Evolutionary conservation across 768 basidiomycete genomes (phyloP), one percentile per base, ranked within the genome.

Genomic region (Kwoniella botswanensis): DNA sequence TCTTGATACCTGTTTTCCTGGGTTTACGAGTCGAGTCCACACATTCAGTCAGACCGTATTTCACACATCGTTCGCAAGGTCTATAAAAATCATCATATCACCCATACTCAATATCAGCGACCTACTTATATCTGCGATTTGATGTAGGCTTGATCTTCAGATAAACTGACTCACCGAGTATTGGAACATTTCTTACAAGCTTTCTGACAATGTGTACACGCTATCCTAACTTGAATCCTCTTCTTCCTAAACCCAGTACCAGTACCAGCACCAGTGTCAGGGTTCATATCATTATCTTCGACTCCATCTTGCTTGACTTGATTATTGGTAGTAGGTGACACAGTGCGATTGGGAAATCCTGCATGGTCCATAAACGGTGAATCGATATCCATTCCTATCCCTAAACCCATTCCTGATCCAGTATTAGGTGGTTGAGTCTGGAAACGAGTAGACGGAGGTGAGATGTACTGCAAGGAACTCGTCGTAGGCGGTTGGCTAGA

Each of bases 111-210:
- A 54, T 24, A 56, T 50, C n/a, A 35, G 29, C 24, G 3, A 21
- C 41, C 41, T n/a, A 52, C 26, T 29, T 24, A 52, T 22, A n/a
- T 44, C 35, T 21, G 4, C 62, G 41, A 13, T 42, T 6, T 41
- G 11, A 55, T 41, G 1, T 3, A 17, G 54, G 11, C 58, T 26
- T 41, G 56, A 22, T 43, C n/a, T 42, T 7, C 42, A 58, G 12
- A 22, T 1, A 3, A 2, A 11, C 18, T 0, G 43, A 74, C 76
- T 69, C 53, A 82, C 81, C 81, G 73, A 13, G 74, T 79, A 57
- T 81, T 79, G 0, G 80, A 81, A 61, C 82, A 82, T 67, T 80
- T 81, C 73, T 82, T 82, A 68, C 82, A 82, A 46, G 82, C 82
- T 60, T 80, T 81, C 42, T 82, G 82, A 70, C 82, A 82, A 64